A percentile compares a stretch with the other conserved stretches of the same genome.
These are phyloP conservation scores for Yamadazyma aaseri DNA, from an alignment of 1,139 yeast genomes.

Conservation along the genomic window DNA sequence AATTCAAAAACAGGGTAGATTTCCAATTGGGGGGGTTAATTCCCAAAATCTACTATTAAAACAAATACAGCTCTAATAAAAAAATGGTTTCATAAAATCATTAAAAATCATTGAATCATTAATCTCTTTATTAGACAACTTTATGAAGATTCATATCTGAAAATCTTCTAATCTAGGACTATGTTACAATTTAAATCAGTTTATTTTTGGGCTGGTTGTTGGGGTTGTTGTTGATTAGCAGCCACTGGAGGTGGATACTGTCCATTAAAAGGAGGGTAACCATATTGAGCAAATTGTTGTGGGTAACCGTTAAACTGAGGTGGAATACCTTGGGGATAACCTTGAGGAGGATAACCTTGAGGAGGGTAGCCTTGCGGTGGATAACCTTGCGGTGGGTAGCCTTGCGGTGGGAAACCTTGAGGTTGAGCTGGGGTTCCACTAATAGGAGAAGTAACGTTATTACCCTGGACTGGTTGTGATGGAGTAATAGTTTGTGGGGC, in stretches of 20 bases:
- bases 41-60: neutral
- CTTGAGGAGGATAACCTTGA: conserved; percentile 17
- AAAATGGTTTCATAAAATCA: conserved; percentile 11
- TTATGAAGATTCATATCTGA: neutral
- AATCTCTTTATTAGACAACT: conserved; percentile 6
- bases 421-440: conserved; percentile 4
- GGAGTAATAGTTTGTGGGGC: conserved; percentile 19
- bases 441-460: conserved; percentile 5
- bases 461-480: conserved; percentile 5
- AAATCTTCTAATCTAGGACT: neutral
- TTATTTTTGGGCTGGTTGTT: conserved; percentile 14
- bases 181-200: conserved; percentile 1
- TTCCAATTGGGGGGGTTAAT: neutral
- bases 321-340: conserved; percentile 13
- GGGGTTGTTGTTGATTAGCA: conserved; percentile 9
- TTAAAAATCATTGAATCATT: conserved; percentile 11
- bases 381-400: conserved; percentile 13
- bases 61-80: conserved; percentile 4
- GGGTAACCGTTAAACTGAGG: conserved; percentile 18
- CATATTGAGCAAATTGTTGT: conserved; percentile 6
- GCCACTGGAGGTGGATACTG: conserved; percentile 24
- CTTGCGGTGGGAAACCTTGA: conserved; percentile 4
- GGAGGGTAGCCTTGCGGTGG: conserved; percentile 16
- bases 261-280: conserved; percentile 15
- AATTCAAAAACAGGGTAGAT: conserved; percentile 3